A percentile compares a stretch with the other conserved stretches of the same genome.
Evolutionary conservation across 2,329 filamentous ascomycete genomes (phyloP).

Genomic region (Neurospora sp.): DNA sequence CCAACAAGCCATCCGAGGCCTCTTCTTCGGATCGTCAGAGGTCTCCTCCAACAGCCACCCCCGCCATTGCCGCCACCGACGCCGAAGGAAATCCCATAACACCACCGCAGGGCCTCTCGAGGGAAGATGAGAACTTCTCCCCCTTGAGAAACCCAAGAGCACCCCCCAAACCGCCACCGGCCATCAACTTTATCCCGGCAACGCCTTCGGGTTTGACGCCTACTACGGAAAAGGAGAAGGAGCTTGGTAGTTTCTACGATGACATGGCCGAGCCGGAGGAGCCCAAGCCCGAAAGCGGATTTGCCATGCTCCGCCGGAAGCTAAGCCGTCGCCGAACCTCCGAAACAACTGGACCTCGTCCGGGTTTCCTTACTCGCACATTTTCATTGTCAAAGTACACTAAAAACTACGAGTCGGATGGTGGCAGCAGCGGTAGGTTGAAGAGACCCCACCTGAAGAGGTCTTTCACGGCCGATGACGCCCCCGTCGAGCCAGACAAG

Average conservation of each 20-base stretch:
- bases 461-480: constrained; percentile 34
- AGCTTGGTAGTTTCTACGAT: constrained; percentile 42
- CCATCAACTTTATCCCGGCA: constrained; percentile 52
- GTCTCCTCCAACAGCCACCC: constrained; percentile 21
- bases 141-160: constrained; percentile 52
- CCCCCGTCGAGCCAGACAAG: constrained; percentile 41
- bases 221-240: constrained; percentile 39
- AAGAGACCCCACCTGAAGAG: constrained; percentile 21
- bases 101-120: constrained; percentile 40
- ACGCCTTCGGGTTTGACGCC: constrained; percentile 53
- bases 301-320: constrained; percentile 45
- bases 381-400: constrained; percentile 42
- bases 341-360: constrained; percentile 30
- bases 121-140: constrained; percentile 46
- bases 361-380: constrained; percentile 38
- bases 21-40: constrained; percentile 26
- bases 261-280: constrained; percentile 34
- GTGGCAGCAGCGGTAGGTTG: neutral
- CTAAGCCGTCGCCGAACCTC: constrained; percentile 40
- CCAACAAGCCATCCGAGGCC: constrained; percentile 38
- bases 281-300: constrained; percentile 28
- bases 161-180: constrained; percentile 35
- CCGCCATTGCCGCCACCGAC: constrained; percentile 29
- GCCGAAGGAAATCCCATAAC: constrained; percentile 36
- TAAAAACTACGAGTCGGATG: constrained; percentile 23